These are phyloP conservation scores for Osmanthus fragrans DNA, from an alignment of 257 asterid genomes.

Conservation along the genomic window DNA sequence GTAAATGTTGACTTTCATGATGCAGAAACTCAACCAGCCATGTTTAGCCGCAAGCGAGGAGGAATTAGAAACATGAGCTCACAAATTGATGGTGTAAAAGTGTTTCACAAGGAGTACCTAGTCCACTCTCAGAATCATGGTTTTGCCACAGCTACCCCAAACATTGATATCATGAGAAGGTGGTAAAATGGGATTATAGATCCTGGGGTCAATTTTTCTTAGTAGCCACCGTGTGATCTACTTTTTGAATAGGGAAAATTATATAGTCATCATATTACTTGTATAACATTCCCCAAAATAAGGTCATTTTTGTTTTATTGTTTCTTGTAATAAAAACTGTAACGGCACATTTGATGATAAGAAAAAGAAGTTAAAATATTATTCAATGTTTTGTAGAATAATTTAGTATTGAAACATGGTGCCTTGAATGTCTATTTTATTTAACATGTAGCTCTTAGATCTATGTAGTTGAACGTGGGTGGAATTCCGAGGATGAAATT, in stretches of 20 bases:
- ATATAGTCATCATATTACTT: neutral
- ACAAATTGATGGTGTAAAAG: neutral
- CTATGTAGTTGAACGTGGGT: too few species aligned
- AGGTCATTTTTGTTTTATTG: neutral
- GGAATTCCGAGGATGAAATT: too few species aligned
- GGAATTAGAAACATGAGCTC: conserved; percentile 25
- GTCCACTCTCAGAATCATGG: neutral
- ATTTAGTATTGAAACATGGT: too few species aligned
- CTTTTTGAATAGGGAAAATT: neutral
- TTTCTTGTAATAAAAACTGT: neutral
- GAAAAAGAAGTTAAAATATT: neutral
- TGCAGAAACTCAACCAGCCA: conserved; percentile 61
- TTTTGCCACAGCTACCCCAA: neutral
- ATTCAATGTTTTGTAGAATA: neutral
- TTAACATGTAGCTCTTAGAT: neutral
- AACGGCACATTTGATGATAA: neutral
- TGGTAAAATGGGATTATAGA: neutral
- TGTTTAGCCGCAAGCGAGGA: conserved; percentile 31
- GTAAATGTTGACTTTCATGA: neutral
- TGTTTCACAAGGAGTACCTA: neutral
- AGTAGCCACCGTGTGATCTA: neutral
- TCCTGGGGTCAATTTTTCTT: neutral
- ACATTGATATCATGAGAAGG: neutral
- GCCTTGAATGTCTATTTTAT: too few species aligned
- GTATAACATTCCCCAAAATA: neutral